Evolutionary conservation across 805 yeast genomes (phyloP).

Genomic region (Clavispora santaluciae): DNA sequence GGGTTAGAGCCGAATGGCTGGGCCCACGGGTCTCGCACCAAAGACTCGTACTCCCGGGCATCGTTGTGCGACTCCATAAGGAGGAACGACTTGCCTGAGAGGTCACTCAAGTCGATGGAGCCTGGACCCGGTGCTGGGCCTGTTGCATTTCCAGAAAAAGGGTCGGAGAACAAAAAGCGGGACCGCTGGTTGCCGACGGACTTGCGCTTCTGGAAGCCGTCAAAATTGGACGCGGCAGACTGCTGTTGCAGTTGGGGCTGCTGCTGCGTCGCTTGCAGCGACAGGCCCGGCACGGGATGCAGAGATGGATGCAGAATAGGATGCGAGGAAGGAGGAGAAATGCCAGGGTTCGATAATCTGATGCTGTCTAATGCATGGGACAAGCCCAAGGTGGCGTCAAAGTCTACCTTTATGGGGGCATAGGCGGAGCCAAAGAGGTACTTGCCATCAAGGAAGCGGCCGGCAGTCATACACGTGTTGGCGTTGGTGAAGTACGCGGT

Average conservation of each 20-base stretch:
- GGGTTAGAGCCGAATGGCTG: slow-evolving; percentile 27
- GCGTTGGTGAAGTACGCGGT: slow-evolving; percentile 33
- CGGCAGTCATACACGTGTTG: slow-evolving; percentile 38
- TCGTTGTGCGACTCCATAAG: slow-evolving; percentile 45
- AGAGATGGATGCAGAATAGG: slow-evolving; percentile 4
- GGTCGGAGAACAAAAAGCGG: slow-evolving; percentile 68
- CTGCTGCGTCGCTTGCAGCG: slow-evolving; percentile 4
- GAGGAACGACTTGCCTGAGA: slow-evolving; percentile 39
- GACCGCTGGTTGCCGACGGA: slow-evolving; percentile 56
- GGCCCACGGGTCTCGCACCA: slow-evolving; percentile 46
- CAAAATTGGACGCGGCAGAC: slow-evolving; percentile 10
- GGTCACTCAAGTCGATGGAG: slow-evolving; percentile 30
- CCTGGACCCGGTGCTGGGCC: slow-evolving; percentile 17
- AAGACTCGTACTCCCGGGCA: slow-evolving; percentile 42
- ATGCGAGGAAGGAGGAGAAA: slow-evolving; percentile 30
- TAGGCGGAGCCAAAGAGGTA: slow-evolving; percentile 33
- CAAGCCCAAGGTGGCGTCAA: slow-evolving; percentile 18
- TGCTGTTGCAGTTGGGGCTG: slow-evolving; percentile 7
- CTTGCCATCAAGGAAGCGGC: slow-evolving; percentile 36
- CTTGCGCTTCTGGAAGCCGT: slow-evolving; percentile 42
- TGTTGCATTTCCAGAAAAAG: slow-evolving; percentile 28
- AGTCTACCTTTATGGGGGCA: slow-evolving; percentile 36
- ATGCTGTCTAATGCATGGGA: slow-evolving; percentile 22
- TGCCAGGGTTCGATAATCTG: slow-evolving; percentile 23
- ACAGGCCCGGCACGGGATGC: slow-evolving; percentile 4